Evolutionary conservation across 2,329 filamentous ascomycete genomes (phyloP).

Genomic region (Bipolaris bicolor): DNA sequence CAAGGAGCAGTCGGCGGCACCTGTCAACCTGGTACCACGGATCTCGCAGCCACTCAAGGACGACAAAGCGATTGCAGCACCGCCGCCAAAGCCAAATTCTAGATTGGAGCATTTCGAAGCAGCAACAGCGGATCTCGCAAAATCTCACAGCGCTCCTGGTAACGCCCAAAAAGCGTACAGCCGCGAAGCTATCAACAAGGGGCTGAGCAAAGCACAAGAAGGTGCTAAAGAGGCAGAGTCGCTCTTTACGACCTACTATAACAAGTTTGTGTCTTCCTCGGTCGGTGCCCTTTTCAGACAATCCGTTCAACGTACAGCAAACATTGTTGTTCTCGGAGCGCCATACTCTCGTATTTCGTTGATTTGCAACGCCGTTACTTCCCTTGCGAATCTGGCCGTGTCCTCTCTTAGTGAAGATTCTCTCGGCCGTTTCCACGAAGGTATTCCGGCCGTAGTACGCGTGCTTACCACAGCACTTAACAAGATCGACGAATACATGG

Average conservation of each 20-base stretch:
- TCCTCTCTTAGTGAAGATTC: conserved; percentile 79
- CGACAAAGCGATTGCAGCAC: conserved; percentile 54
- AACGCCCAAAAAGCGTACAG: conserved; percentile 47
- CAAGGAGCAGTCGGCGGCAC: conserved; percentile 28
- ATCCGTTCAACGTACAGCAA: conserved; percentile 69
- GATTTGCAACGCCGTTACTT: conserved; percentile 64
- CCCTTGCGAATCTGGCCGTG: conserved; percentile 71
- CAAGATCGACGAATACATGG: conserved; percentile 72
- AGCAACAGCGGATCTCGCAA: conserved; percentile 52
- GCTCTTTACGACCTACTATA: conserved; percentile 34
- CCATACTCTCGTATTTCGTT: conserved; percentile 67
- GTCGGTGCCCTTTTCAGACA: conserved; percentile 74
- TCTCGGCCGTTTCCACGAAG: conserved; percentile 83
- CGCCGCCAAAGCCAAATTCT: conserved; percentile 48
- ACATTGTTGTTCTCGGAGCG: conserved; percentile 71
- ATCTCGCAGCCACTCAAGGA: conserved; percentile 57
- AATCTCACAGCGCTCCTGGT: conserved; percentile 45
- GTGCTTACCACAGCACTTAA: conserved; percentile 72
- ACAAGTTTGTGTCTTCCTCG: conserved; percentile 49
- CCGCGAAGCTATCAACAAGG: conserved; percentile 41
- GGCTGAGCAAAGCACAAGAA: conserved; percentile 42
- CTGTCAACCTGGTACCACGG: conserved; percentile 56
- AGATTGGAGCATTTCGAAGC: conserved; percentile 35
- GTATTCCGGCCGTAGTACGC: conserved; percentile 76
- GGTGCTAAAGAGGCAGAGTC: conserved; percentile 36